Evolutionary conservation across 2,329 filamentous ascomycete species (phyloP), one percentile per base, ranked within the genome.

Genomic region (Colletotrichum endophyticum): DNA sequence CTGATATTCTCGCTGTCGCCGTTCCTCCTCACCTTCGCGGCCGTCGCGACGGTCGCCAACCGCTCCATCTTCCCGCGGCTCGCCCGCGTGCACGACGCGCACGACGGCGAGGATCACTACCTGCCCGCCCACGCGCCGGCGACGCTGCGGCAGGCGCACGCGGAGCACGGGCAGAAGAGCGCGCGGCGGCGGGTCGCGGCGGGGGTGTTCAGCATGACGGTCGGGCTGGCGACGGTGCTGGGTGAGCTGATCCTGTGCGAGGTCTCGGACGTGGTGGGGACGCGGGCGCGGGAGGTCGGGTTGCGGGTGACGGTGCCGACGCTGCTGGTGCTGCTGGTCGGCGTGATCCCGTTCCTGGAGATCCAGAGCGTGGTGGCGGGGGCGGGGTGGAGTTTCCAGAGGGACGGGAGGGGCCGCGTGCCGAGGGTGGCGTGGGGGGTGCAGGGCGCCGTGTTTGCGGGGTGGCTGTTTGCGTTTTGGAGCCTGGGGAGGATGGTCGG

Each of bases 191-290:
- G 88, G 28, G 82, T 90, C 15, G 90, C 92, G 3, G 93, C 92
- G 16, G 85, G 90, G 73, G 92, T 94, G 2, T 98, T 98, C 84
- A 93, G 94, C 8, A 90, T 92, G 1, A 98, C 95, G 12, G 91
- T 97, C 44, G 95, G 92, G 2, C 89, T 98, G 11, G 94, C 95
- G 8, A 91, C 94, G 49, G 94, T 96, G 2, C 88, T 98, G 62
- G 95, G 93, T 4, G 93, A 96, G 84, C 86, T 98, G 79, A 94
- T 98, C 62, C 89, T 98, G 11, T 95, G 95, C 80, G 95, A 98
- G 84, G 95, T 98, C 59, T 92, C 94, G 30, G 95, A 95, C 81
- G 89, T 94, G 7, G 89, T 95, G n/a, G 90, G 93, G 78, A 89
- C 92, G 8, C 87, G 88, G 36, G 95, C 94, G 15, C 89, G 95